These are phyloP conservation scores for Fagus sylvatica DNA, from an alignment of 306 rosid species.

Conservation along the genomic window DNA sequence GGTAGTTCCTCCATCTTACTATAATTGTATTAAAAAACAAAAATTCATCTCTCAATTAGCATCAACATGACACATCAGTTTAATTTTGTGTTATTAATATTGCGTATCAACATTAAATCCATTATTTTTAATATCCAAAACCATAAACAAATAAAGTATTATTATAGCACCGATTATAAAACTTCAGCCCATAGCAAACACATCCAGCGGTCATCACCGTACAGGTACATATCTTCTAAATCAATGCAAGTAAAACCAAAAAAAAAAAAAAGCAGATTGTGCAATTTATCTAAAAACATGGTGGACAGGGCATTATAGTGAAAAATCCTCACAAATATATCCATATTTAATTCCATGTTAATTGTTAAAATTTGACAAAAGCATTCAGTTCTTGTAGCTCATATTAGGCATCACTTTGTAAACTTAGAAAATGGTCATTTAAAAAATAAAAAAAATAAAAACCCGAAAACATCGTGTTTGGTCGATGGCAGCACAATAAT, in stretches of 20 bases:
- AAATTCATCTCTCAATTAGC: background rate
- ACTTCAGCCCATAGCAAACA: background rate
- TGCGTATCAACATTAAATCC: background rate
- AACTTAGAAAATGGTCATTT: too few species aligned
- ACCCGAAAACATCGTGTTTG: background rate
- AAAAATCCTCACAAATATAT: too few species aligned
- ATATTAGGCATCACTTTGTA: background rate
- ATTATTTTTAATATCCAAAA: background rate
- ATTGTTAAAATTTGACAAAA: background rate
- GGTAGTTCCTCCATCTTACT: too few species aligned
- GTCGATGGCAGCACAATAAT: background rate
- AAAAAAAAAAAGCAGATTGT: background rate
- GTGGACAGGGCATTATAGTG: too few species aligned
- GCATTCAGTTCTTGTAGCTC: background rate
- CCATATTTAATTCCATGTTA: too few species aligned
- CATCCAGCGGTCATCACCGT: background rate
- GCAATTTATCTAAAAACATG: background rate
- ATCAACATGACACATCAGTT: background rate
- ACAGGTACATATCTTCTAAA: background rate
- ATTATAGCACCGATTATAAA: background rate
- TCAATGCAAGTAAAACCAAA: background rate
- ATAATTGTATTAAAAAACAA: too few species aligned
- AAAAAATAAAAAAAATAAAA: too few species aligned
- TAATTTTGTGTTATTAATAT: background rate
- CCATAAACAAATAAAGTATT: background rate